phyloP scores from a whole-genome alignment of 1,139 yeast genomes.

The Magnusiomyces magnusii region DNA sequence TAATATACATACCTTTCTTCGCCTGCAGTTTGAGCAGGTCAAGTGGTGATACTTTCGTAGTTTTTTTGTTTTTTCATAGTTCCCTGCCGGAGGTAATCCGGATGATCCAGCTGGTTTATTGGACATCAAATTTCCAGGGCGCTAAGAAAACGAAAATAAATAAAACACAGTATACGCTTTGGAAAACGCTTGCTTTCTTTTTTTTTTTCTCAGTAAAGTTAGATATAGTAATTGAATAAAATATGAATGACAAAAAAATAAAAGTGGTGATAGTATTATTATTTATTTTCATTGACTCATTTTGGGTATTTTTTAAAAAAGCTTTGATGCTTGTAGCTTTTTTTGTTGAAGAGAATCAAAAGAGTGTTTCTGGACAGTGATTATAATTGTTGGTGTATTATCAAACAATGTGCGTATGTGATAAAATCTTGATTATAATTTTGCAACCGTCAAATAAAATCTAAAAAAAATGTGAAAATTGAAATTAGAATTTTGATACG shows the following conservation, averaged over 20 bases:
- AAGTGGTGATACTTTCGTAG: conserved; percentile 15
- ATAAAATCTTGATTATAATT: no score
- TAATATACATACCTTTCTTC: conserved; percentile 14
- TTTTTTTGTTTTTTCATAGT: not conserved
- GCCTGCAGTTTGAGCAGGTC: conserved; percentile 16
- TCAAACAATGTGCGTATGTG: not conserved
- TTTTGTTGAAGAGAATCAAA: no score
- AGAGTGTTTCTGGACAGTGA: not conserved
- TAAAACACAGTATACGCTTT: not conserved
- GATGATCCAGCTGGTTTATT: not conserved
- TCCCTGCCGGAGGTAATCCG: conserved; percentile 3
- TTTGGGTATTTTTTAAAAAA: not conserved
- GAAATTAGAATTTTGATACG: not conserved
- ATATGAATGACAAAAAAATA: not conserved
- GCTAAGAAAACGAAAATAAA: not conserved
- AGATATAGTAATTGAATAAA: not conserved
- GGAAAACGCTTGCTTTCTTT: not conserved
- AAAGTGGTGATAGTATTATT: not conserved
- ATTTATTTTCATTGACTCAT: not conserved
- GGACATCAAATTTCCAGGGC: not conserved
- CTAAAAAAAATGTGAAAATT: not conserved
- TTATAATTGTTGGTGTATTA: not conserved
- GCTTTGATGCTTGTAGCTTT: not conserved
- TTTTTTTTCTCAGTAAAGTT: not conserved
- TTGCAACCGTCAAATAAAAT: not conserved